phyloP scores from a whole-genome alignment of 768 basidiomycete species.

The Trametes villosa region DNA sequence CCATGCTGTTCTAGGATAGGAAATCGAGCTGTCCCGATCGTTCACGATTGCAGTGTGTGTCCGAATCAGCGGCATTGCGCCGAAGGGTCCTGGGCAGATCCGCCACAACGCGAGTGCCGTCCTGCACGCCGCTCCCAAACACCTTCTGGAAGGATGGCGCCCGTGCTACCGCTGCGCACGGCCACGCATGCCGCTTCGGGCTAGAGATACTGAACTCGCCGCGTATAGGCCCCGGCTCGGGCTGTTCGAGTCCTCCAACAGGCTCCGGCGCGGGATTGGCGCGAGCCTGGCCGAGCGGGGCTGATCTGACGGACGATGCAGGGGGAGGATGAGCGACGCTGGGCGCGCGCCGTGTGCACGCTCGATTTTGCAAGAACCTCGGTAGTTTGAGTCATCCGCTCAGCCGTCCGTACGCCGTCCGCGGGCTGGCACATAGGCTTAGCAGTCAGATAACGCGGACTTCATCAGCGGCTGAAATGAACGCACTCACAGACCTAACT shows the following conservation, averaged over 20 bases:
- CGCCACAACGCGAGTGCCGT: constrained; percentile 12
- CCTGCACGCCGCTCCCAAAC: constrained; percentile 19
- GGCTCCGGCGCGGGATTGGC: constrained; percentile 8
- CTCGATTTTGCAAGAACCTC: constrained; percentile 18
- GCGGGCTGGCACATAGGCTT: not conserved
- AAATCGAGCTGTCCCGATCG: constrained; percentile 8
- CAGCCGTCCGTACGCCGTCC: not conserved
- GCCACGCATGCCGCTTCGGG: constrained; percentile 14
- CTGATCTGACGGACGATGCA: constrained; percentile 13
- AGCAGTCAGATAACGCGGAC: constrained; percentile 15
- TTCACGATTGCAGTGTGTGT: constrained; percentile 5
- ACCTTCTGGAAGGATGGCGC: constrained; percentile 7
- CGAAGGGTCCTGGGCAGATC: constrained; percentile 13
- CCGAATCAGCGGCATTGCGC: not conserved
- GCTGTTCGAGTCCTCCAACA: constrained; percentile 5
- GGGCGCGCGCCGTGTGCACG: not conserved
- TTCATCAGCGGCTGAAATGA: constrained; percentile 14
- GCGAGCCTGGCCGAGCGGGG: not conserved
- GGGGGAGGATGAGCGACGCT: constrained; percentile 5
- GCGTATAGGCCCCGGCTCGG: constrained; percentile 13
- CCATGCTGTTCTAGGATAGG: constrained; percentile 16
- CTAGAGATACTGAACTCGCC: constrained; percentile 14
- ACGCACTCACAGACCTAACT: constrained; percentile 7
- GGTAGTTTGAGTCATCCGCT: constrained; percentile 16
- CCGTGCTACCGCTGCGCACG: constrained; percentile 10